Conservation (phyloP, 192 early-diverging fungal genomes). For the Dimargaris verticillata region DNA sequence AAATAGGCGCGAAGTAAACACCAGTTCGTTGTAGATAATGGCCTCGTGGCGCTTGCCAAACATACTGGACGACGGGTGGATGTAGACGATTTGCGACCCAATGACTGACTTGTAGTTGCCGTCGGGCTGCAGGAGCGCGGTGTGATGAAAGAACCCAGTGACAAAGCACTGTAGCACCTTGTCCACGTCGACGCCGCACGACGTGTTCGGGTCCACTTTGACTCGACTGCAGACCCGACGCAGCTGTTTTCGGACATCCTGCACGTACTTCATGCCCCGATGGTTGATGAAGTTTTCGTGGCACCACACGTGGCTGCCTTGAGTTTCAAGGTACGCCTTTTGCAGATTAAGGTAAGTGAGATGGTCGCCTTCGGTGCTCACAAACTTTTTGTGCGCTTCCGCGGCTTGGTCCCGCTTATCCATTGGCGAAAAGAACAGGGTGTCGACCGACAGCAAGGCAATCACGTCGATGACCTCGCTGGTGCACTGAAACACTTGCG, state of each 20-base stretch:
- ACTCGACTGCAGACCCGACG: constrained; percentile 54
- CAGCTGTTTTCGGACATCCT: constrained; percentile 81
- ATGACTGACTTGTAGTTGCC: constrained; percentile 57
- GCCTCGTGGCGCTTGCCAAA: constrained; percentile 62
- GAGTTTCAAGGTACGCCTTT: constrained; percentile 52
- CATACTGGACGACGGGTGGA: constrained; percentile 79
- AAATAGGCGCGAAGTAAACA: constrained; percentile 79
- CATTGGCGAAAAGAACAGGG: constrained; percentile 73
- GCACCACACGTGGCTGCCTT: constrained; percentile 80
- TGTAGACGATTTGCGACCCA: constrained; percentile 47
- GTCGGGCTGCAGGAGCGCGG: constrained; percentile 72
- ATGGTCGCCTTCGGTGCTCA: constrained; percentile 80
- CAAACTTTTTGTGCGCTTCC: constrained; percentile 64
- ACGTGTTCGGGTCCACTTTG: constrained; percentile 39
- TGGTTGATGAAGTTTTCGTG: constrained; percentile 79
- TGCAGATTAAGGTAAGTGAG: constrained; percentile 79
- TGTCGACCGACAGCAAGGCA: constrained; percentile 80
- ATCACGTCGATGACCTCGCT: constrained; percentile 79
- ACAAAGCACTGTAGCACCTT: constrained; percentile 69
- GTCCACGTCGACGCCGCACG: constrained; percentile 61
- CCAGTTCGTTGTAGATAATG: constrained; percentile 82
- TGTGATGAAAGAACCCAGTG: constrained; percentile 77
- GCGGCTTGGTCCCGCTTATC: constrained; percentile 75
- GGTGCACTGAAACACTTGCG: constrained; percentile 58
- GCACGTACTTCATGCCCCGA: constrained; percentile 66